phyloP scores from a whole-genome alignment of 2,329 filamentous ascomycete genomes.

The Samsoniella hepiali region DNA sequence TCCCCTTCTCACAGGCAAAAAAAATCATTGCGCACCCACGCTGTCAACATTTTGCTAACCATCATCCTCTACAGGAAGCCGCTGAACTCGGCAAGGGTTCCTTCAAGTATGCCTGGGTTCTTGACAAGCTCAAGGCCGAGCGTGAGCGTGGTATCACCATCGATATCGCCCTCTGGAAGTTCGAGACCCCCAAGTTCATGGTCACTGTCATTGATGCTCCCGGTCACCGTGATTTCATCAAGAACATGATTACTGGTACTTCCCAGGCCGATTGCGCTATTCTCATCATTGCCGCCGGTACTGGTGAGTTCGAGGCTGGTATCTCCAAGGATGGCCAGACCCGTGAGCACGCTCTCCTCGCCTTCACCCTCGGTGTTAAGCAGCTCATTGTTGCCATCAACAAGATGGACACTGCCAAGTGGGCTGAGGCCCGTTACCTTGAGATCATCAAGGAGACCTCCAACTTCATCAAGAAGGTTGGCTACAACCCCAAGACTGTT shows the following conservation, averaged over 20 bases:
- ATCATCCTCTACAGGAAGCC: slow-evolving; percentile 69
- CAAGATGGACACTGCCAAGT: slow-evolving; percentile 99
- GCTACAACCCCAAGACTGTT: slow-evolving; percentile 99
- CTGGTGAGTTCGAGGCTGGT: slow-evolving; percentile 99
- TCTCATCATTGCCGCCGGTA: slow-evolving; percentile 99
- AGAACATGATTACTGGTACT: slow-evolving; percentile 99
- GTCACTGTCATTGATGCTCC: slow-evolving; percentile 99
- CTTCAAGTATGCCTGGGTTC: slow-evolving; percentile 99
- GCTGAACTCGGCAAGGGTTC: slow-evolving; percentile 99
- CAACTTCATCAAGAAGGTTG: slow-evolving; percentile 99
- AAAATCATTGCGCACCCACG: not conserved
- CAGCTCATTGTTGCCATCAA: slow-evolving; percentile 99
- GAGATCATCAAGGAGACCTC: slow-evolving; percentile 99
- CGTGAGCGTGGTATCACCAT: slow-evolving; percentile 99
- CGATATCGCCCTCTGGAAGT: slow-evolving; percentile 99
- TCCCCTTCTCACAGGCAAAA: not conserved
- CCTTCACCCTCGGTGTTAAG: slow-evolving; percentile 99
- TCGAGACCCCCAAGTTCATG: slow-evolving; percentile 97
- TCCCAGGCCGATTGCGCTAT: slow-evolving; percentile 99
- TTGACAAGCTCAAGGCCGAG: slow-evolving; percentile 99
- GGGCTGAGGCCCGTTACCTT: slow-evolving; percentile 92
- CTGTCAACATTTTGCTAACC: slow-evolving; percentile 21
- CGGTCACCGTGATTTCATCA: slow-evolving; percentile 99
- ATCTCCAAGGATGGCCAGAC: slow-evolving; percentile 99
- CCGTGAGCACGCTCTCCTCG: slow-evolving; percentile 99